These are phyloP conservation scores for Byssochlamys sp. DNA, from an alignment of 2,329 filamentous ascomycete genomes.

Conservation along the genomic window DNA sequence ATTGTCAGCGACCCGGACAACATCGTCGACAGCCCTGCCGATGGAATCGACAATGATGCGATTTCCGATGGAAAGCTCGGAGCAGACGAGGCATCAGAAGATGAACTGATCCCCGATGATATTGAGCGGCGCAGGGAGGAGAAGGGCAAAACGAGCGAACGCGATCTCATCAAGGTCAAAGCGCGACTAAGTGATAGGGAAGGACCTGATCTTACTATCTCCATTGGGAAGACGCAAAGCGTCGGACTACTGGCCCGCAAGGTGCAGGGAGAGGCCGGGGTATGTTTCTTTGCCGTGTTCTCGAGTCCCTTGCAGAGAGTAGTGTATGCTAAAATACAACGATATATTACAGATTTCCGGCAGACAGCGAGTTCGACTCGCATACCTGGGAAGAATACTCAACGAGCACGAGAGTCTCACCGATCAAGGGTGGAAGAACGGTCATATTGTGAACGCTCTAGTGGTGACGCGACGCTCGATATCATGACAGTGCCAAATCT, in stretches of 20 bases:
- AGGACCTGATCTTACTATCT: constrained; percentile 53
- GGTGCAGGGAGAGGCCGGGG: constrained; percentile 54
- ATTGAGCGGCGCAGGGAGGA: constrained; percentile 41
- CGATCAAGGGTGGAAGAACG: constrained; percentile 65
- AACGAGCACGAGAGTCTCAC: constrained; percentile 56
- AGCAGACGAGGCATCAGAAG: constrained; percentile 31
- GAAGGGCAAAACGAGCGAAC: constrained; percentile 52
- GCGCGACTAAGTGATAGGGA: constrained; percentile 57
- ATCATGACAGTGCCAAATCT: constrained; percentile 3
- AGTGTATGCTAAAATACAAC: constrained; percentile 3
- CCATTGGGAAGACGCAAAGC: constrained; percentile 51
- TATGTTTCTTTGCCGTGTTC: constrained; percentile 34
- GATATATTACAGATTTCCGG: constrained; percentile 43
- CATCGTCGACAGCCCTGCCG: constrained; percentile 24
- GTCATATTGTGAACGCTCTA: constrained; percentile 67
- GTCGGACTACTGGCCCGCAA: constrained; percentile 55
- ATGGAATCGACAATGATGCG: constrained; percentile 19
- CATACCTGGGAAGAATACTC: constrained; percentile 72
- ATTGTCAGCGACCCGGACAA: constrained; percentile 61
- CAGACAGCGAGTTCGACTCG: constrained; percentile 56
- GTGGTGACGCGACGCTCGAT: constrained; percentile 38
- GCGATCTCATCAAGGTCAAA: constrained; percentile 48
- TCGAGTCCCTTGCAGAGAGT: neutral
- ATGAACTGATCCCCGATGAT: constrained; percentile 28
- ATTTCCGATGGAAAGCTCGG: constrained; percentile 24